These are phyloP conservation scores for Trichoderma polysporum DNA, from an alignment of 2,329 filamentous ascomycete species.

Conservation along the genomic window DNA sequence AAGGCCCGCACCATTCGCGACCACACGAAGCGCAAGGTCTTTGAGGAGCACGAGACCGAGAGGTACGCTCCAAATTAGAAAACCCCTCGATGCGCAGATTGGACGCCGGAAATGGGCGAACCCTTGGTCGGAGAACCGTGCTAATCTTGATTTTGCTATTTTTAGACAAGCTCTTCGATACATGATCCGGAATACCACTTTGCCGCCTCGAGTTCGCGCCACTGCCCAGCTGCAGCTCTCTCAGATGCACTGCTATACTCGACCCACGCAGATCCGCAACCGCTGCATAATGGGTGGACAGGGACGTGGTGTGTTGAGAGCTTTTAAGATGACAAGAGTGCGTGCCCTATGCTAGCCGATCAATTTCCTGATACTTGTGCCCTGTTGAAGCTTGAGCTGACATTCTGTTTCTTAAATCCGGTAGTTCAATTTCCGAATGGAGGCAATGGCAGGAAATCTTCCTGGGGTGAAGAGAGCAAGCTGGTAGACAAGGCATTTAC, in stretches of 20 bases:
- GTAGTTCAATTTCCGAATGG: slow-evolving; percentile 89
- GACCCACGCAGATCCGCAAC: slow-evolving; percentile 91
- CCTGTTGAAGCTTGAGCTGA: background rate
- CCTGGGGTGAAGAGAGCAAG: slow-evolving; percentile 95
- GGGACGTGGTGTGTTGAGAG: slow-evolving; percentile 82
- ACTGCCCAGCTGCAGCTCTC: slow-evolving; percentile 90
- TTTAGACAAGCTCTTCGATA: slow-evolving; percentile 86
- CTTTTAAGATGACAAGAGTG: slow-evolving; percentile 89
- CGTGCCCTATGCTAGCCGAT: background rate
- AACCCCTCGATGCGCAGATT: background rate
- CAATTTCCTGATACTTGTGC: too few species aligned
- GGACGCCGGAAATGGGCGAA: background rate
- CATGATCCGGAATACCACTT: slow-evolving; percentile 87
- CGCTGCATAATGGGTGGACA: slow-evolving; percentile 91
- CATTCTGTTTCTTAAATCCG: background rate
- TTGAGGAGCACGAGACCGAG: slow-evolving; percentile 81
- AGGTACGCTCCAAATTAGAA: slow-evolving; percentile 56
- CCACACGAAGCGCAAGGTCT: slow-evolving; percentile 94
- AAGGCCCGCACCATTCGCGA: slow-evolving; percentile 88
- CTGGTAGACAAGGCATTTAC: slow-evolving; percentile 62
- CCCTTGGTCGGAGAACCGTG: background rate
- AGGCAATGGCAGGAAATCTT: slow-evolving; percentile 80
- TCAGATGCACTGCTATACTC: slow-evolving; percentile 95
- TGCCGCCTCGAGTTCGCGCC: slow-evolving; percentile 77
- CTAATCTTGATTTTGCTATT: slow-evolving; percentile 8